Base-by-base conservation (phyloP, 352 stramenopile genomes). In the Thraustotheca clavata region DNA sequence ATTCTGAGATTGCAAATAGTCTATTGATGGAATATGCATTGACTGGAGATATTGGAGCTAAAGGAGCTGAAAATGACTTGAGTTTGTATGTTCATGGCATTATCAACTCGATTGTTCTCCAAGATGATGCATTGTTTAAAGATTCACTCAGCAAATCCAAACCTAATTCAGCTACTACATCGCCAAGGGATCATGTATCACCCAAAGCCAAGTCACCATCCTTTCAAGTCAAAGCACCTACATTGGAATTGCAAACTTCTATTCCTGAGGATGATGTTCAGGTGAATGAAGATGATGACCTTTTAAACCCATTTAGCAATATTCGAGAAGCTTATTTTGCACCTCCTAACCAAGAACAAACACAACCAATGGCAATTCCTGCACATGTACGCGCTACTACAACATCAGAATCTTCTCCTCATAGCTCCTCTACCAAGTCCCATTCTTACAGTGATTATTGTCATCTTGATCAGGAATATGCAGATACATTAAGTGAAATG, bases 11-110 rank as follows among this genome's bases (percentile, higher is more conserved):
- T 62, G 4, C n/a, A n/a, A 12, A 9, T 52, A 79, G 73, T 12
- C 55, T 92, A 47, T 63, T 92, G 33, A 70, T 76, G 20, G 83
- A 92, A 69, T 90, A 86, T 50, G 76, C 80, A 1, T 73, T 92
- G 32, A 89, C 75, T 3, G 83, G 83, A 4, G 46, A 70, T 41
- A 50, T 86, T 12, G 80, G 79, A 12, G 77, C 80, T 12, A 70
- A 80, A 29, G 83, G 76, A 4, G 74, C 71, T 20, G 79, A 74
- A 16, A 76, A 89, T 34, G 79, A 86, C 24, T 69, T 92, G 33
- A 73, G 77, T 39, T 79, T 75, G 16, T 89, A 88, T 67, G 59
- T 92, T 49, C 74, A 83, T 40, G 77, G 74, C 47, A 77, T 91
- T 35, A 71, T 76, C 7, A 70, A 73, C 39, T 86, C 82, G 18